Evolutionary conservation across 768 basidiomycete genomes (phyloP).

Genomic region (Coprinopsis sp.): DNA sequence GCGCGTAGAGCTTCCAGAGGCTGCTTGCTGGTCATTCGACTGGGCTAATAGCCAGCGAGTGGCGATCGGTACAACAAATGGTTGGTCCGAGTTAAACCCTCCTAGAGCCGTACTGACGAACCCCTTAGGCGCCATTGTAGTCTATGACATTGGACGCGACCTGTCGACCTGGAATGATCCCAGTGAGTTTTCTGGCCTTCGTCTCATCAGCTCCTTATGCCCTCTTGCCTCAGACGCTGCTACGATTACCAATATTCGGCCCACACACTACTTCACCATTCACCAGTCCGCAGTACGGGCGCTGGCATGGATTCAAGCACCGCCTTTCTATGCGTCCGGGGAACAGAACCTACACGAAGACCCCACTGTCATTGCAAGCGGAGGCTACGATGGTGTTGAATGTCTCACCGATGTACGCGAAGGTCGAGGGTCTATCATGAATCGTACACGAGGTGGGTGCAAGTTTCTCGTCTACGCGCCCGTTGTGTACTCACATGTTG

Average conservation of each 20-base stretch:
- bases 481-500: constrained; percentile 19
- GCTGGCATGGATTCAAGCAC: constrained; percentile 69
- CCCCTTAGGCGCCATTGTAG: constrained; percentile 45
- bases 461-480: not conserved
- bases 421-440: constrained; percentile 59
- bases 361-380: constrained; percentile 74
- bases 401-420: constrained; percentile 77
- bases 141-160: constrained; percentile 49
- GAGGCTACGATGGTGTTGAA: constrained; percentile 77
- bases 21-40: constrained; percentile 75
- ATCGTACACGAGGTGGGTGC: constrained; percentile 66
- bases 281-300: constrained; percentile 81
- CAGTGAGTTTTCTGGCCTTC: constrained; percentile 24
- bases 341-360: constrained; percentile 42
- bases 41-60: constrained; percentile 86
- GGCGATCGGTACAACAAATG: constrained; percentile 81
- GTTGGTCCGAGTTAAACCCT: constrained; percentile 32
- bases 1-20: constrained; percentile 70
- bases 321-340: constrained; percentile 49
- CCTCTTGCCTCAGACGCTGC: constrained; percentile 16
- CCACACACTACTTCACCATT: constrained; percentile 65
- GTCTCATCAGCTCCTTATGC: not conserved
- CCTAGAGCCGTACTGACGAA: constrained; percentile 5
- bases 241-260: constrained; percentile 43
- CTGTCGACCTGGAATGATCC: constrained; percentile 28